phyloP scores from a whole-genome alignment of 345 rosid species.

The Arabidopsis suecica region DNA sequence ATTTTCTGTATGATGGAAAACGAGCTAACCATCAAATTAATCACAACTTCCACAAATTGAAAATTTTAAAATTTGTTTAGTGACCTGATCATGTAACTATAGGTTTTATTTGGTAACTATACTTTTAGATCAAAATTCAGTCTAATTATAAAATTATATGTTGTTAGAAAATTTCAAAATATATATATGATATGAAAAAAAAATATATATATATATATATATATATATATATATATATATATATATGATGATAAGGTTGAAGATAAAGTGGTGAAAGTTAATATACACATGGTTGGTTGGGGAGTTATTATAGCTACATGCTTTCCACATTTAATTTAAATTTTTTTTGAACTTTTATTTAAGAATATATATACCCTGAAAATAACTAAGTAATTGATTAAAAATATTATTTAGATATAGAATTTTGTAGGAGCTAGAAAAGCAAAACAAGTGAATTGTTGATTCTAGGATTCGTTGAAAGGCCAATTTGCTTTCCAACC shows the following conservation, averaged over 20 bases:
- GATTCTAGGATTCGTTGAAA: conserved; percentile 14
- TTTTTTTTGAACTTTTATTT: neutral
- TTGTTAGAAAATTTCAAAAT: neutral
- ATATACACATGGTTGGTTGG: conserved; percentile 18
- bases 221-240: too few species aligned
- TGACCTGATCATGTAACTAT: neutral
- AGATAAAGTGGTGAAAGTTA: conserved; percentile 10
- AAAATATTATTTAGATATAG: neutral
- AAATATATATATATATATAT: too few species aligned
- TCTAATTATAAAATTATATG: neutral
- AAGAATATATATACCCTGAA: neutral
- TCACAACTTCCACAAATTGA: neutral
- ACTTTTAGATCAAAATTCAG: neutral
- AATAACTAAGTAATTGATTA: neutral
- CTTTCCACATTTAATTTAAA: neutral
- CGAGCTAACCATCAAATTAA: neutral
- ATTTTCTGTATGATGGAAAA: neutral
- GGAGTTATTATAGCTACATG: conserved; percentile 19
- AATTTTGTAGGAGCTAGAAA: conserved; percentile 3
- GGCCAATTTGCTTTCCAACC: neutral
- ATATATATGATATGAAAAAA: too few species aligned
- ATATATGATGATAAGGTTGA: conserved; percentile 11
- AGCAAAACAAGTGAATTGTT: neutral
- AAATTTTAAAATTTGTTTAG: neutral
- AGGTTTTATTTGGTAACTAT: neutral